These are phyloP conservation scores for Flaveria bidentis DNA, from an alignment of 129 eudicot species.

Conservation along the genomic window DNA sequence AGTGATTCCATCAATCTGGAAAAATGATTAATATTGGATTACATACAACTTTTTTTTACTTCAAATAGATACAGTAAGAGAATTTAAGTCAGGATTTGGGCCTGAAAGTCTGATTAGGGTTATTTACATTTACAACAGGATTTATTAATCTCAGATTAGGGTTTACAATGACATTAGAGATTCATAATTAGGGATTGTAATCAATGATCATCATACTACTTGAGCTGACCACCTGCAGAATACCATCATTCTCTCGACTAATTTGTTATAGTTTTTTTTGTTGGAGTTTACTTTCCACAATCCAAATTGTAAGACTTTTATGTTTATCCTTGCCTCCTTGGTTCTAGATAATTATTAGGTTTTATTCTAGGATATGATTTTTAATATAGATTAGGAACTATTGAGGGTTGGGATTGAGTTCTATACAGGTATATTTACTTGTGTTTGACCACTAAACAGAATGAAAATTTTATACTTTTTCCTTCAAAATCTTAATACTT, in stretches of 20 bases:
- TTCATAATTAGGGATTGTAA: neutral
- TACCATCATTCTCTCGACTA: neutral
- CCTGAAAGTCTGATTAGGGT: neutral
- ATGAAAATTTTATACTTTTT: neutral
- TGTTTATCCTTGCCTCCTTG: neutral
- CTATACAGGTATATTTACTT: neutral
- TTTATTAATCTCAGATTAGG: neutral
- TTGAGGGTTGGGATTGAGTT: neutral
- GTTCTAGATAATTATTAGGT: neutral
- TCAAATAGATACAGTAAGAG: neutral
- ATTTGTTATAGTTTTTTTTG: neutral
- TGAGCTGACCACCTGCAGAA: neutral
- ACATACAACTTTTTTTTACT: conserved; percentile 11
- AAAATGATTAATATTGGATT: conserved; percentile 1
- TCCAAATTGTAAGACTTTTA: neutral
- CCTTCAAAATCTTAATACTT: neutral
- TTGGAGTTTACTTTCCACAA: neutral
- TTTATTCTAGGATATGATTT: neutral
- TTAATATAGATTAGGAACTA: neutral
- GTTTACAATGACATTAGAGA: neutral
- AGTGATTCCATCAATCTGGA: conserved; percentile 76
- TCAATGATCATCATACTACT: neutral
- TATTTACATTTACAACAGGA: neutral
- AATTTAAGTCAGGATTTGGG: neutral
- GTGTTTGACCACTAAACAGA: neutral